A percentile compares a stretch with the other conserved stretches of the same genome.
These are phyloP conservation scores for Kuraishia piskuri DNA, from an alignment of 805 yeast species.

Conservation along the genomic window DNA sequence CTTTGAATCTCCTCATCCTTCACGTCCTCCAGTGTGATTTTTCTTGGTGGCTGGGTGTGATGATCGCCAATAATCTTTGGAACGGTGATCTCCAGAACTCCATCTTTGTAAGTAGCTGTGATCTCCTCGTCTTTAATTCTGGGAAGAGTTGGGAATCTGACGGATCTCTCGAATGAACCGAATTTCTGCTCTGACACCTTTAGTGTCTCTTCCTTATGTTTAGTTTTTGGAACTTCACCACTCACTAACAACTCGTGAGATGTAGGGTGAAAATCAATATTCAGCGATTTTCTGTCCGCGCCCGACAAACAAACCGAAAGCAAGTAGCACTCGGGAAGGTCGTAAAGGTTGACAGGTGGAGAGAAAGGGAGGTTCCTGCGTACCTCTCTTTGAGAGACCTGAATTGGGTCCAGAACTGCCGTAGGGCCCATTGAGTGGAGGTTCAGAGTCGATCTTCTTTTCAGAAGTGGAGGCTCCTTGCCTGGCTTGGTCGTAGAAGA, in stretches of 20 bases:
- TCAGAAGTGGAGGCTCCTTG: background rate
- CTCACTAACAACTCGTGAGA: conserved; percentile 43
- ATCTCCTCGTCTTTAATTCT: conserved; percentile 43
- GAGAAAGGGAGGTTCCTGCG: conserved; percentile 39
- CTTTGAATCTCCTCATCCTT: conserved; percentile 36
- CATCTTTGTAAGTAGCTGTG: conserved; percentile 44
- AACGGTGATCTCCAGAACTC: conserved; percentile 41
- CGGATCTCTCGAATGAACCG: conserved; percentile 49
- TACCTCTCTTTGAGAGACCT: conserved; percentile 35
- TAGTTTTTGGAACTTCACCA: conserved; percentile 35
- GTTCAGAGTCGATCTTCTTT: conserved; percentile 6
- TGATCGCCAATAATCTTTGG: conserved; percentile 30
- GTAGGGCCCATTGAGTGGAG: conserved; percentile 20
- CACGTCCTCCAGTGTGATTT: conserved; percentile 36
- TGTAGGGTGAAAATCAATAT: conserved; percentile 52
- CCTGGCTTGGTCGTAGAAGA: background rate
- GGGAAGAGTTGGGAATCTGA: conserved; percentile 47
- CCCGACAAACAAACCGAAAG: conserved; percentile 53
- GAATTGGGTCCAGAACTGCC: conserved; percentile 29
- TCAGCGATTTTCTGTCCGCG: conserved; percentile 41
- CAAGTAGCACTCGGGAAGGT: conserved; percentile 33
- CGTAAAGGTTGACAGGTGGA: conserved; percentile 53
- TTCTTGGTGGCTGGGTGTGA: conserved; percentile 31
- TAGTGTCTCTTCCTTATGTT: conserved; percentile 20
- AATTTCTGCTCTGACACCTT: conserved; percentile 46